phyloP scores from a whole-genome alignment of 1,284 basidiomycete species.

The Tylopilus sp. region DNA sequence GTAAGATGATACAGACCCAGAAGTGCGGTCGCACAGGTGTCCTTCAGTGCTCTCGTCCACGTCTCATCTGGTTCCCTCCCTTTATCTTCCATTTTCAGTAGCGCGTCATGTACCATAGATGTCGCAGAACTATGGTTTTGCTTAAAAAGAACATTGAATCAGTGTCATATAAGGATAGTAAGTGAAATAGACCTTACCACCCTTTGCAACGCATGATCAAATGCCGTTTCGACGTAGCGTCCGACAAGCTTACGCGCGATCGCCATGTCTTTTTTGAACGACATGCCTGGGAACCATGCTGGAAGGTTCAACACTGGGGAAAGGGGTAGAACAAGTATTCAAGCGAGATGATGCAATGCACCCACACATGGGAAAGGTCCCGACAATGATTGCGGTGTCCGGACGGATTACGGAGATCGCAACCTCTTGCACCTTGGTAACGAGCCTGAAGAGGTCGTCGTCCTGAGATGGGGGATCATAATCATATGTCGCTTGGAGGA shows the following conservation, averaged over 20 bases:
- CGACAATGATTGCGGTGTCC: conserved; percentile 6
- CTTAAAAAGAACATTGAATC: background rate
- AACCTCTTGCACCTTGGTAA: conserved; percentile 10
- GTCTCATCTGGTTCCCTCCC: background rate
- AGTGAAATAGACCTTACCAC: background rate
- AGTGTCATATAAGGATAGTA: background rate
- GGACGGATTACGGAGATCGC: conserved; percentile 4
- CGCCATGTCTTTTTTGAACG: conserved; percentile 10
- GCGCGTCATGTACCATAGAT: conserved; percentile 23
- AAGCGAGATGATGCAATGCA: background rate
- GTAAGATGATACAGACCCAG: conserved; percentile 12
- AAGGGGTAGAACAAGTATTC: too few relatives aligned
- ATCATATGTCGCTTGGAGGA: conserved; percentile 18
- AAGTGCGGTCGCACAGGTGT: conserved; percentile 19
- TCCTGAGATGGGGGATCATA: conserved; percentile 20
- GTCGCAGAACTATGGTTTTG: background rate
- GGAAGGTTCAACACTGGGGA: conserved; percentile 17
- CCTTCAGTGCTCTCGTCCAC: conserved; percentile 17
- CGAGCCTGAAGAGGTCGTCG: conserved; percentile 14
- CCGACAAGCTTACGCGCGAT: conserved; percentile 1
- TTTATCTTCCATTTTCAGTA: conserved; percentile 10
- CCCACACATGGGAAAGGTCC: conserved; percentile 23
- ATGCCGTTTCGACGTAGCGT: conserved; percentile 12
- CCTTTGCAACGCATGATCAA: conserved; percentile 15
- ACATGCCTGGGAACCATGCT: conserved; percentile 26